Evolutionary conservation across 2,329 filamentous ascomycete genomes (phyloP), one percentile per base, ranked within the genome.

Genomic region (Pyrenophora tritici-repentis): DNA sequence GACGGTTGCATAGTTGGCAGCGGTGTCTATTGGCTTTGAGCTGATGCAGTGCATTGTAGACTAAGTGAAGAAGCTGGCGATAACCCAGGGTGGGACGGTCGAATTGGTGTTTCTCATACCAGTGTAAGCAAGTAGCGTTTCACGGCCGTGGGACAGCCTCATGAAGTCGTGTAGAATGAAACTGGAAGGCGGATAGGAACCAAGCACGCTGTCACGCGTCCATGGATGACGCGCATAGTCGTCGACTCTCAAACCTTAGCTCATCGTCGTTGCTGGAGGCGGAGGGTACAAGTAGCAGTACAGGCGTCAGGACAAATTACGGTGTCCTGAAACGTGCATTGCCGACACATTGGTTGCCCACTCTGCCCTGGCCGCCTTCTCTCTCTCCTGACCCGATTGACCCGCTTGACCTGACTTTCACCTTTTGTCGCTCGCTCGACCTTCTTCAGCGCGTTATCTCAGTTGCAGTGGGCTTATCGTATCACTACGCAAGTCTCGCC

Each of bases 281-380:
- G 22, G 38, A 42, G 26, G 26, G 26, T 29, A 29, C 26, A 29
- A 22, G 55, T 50, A 54, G 57, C 56, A 55, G 54, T 57, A 55
- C 54, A 42, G 36, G 42, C 49, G 45, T 47, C 38, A 55, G 44
- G 54, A 58, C 53, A 56, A 62, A 56, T 62, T 63, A 53, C 55
- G 48, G 56, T 57, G 62, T 62, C 55, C 50, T 61, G 61, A 61
- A 65, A 62, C 62, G 55, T 55, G 45, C 50, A 51, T 43, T 53
- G 56, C 50, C 50, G 45, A 44, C 44, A 55, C 44, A 43, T 51
- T 52, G 47, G 50, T 33, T 53, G 46, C 44, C 40, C 38, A 52
- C 45, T 53, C 26, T 56, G 49, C 49, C 34, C 31, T 26, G 45
- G 35, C 26, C 51, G 38, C 53, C 49, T 53, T 61, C 53, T 61